phyloP scores from a whole-genome alignment of 768 basidiomycete genomes.

The Lactarius vividus region DNA sequence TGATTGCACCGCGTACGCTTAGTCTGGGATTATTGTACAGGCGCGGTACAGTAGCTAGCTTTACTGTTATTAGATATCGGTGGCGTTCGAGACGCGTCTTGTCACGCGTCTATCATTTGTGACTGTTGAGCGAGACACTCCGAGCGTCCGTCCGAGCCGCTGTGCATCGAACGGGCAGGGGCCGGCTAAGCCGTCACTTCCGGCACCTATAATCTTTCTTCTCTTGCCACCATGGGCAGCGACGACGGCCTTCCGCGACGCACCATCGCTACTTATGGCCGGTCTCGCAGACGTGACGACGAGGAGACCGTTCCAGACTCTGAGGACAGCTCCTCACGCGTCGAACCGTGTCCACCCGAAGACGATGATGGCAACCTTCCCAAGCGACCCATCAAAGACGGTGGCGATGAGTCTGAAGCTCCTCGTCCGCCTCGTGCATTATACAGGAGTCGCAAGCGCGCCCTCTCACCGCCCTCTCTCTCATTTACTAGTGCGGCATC shows the following conservation, averaged over 20 bases:
- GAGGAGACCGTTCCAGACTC: conserved; percentile 27
- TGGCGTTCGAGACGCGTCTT: conserved; percentile 18
- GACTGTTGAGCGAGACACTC: conserved; percentile 22
- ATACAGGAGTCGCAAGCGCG: conserved; percentile 10
- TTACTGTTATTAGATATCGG: neutral
- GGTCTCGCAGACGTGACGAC: conserved; percentile 17
- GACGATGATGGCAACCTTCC: conserved; percentile 4
- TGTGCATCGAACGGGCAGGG: neutral
- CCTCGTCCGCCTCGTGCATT: conserved; percentile 21
- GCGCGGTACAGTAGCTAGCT: too few relatives aligned
- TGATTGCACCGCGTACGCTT: neutral
- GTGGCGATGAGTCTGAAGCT: neutral
- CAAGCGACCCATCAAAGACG: conserved; percentile 3
- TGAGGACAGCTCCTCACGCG: conserved; percentile 18
- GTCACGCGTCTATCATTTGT: conserved; percentile 25
- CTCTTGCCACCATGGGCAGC: conserved; percentile 15
- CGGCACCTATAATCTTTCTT: neutral
- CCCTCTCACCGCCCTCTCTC: conserved; percentile 9
- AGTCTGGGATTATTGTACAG: neutral
- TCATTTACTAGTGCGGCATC: conserved; percentile 13
- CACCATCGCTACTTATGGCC: conserved; percentile 26
- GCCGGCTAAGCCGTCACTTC: conserved; percentile 14
- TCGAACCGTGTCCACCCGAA: conserved; percentile 6
- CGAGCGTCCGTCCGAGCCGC: neutral
- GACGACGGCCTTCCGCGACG: conserved; percentile 37